phyloP scores from a whole-genome alignment of 208 protist species.

The Trypanosoma rangeli region DNA sequence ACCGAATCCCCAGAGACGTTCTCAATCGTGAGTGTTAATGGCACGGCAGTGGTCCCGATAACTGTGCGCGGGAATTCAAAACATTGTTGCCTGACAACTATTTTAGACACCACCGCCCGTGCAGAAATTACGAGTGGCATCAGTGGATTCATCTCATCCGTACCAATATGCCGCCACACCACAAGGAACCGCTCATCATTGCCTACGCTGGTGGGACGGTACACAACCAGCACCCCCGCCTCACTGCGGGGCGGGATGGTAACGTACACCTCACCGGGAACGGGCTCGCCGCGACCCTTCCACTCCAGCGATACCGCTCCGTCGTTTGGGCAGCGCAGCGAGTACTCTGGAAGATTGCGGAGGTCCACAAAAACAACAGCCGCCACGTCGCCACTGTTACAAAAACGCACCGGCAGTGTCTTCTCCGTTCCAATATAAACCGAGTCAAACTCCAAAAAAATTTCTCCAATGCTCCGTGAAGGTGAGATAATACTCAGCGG shows the following conservation, averaged over 20 bases:
- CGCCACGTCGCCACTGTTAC: slow-evolving; percentile 80
- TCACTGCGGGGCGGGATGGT: slow-evolving; percentile 35
- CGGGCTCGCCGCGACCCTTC: slow-evolving; percentile 23
- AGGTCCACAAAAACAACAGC: slow-evolving; percentile 85
- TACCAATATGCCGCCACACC: slow-evolving; percentile 69
- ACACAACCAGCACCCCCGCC: slow-evolving; percentile 34
- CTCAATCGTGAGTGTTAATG: slow-evolving; percentile 42
- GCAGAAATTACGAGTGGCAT: slow-evolving; percentile 59
- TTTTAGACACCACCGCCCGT: slow-evolving; percentile 33
- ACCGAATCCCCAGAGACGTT: slow-evolving; percentile 35
- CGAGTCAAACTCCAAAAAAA: slow-evolving; percentile 84
- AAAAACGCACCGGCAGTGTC: slow-evolving; percentile 52
- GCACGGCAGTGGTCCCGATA: slow-evolving; percentile 45
- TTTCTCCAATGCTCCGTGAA: slow-evolving; percentile 54
- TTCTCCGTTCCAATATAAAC: slow-evolving; percentile 77
- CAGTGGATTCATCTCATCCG: slow-evolving; percentile 64
- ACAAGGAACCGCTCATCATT: slow-evolving; percentile 43
- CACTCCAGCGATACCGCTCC: slow-evolving; percentile 17
- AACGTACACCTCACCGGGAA: slow-evolving; percentile 29
- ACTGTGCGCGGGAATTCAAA: slow-evolving; percentile 62
- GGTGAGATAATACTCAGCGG: slow-evolving; percentile 54
- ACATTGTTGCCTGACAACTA: slow-evolving; percentile 33
- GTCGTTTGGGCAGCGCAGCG: slow-evolving; percentile 24
- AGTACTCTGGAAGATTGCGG: slow-evolving; percentile 34
- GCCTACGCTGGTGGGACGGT: slow-evolving; percentile 19